These are phyloP conservation scores for Colletotrichum coccodes DNA, from an alignment of 2,329 filamentous ascomycete genomes.

Conservation along the genomic window DNA sequence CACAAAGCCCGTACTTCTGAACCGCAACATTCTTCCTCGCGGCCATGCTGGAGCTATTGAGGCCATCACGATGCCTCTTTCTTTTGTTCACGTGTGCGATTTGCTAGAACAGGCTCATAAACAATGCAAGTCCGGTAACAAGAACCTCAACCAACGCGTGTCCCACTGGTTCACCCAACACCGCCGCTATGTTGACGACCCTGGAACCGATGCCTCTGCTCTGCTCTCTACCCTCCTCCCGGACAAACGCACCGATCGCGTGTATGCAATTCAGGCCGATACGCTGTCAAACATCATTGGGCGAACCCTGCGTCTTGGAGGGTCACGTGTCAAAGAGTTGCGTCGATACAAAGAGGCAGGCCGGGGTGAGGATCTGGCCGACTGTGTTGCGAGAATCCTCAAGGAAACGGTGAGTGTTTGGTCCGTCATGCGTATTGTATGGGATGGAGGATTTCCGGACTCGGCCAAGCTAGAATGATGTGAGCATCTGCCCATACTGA, in stretches of 20 bases:
- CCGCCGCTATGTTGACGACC: slow-evolving; percentile 64
- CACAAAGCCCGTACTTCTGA: not conserved
- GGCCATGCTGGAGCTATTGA: slow-evolving; percentile 5
- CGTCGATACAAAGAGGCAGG: slow-evolving; percentile 69
- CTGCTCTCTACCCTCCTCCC: slow-evolving; percentile 82
- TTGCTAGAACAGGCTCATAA: slow-evolving; percentile 76
- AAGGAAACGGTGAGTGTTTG: slow-evolving; percentile 61
- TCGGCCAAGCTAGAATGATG: slow-evolving; percentile 32
- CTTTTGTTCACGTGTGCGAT: slow-evolving; percentile 78
- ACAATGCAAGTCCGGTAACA: slow-evolving; percentile 45
- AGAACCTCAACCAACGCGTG: slow-evolving; percentile 50
- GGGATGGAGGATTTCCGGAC: slow-evolving; percentile 34
- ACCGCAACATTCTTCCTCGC: not conserved
- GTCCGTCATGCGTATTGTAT: not conserved
- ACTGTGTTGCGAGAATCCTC: slow-evolving; percentile 75
- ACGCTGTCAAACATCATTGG: slow-evolving; percentile 75
- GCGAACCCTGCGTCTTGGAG: slow-evolving; percentile 71
- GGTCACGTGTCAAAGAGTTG: slow-evolving; percentile 69
- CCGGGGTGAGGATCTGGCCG: slow-evolving; percentile 72
- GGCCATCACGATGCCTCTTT: slow-evolving; percentile 64
- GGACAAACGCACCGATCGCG: slow-evolving; percentile 79
- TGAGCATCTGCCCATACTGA: not conserved
- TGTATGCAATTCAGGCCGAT: slow-evolving; percentile 75
- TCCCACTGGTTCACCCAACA: slow-evolving; percentile 77
- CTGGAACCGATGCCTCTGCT: slow-evolving; percentile 67